A percentile compares a stretch with the other conserved stretches of the same genome.
Evolutionary conservation across 768 basidiomycete species (phyloP).

Genomic region (Suillus luteus): DNA sequence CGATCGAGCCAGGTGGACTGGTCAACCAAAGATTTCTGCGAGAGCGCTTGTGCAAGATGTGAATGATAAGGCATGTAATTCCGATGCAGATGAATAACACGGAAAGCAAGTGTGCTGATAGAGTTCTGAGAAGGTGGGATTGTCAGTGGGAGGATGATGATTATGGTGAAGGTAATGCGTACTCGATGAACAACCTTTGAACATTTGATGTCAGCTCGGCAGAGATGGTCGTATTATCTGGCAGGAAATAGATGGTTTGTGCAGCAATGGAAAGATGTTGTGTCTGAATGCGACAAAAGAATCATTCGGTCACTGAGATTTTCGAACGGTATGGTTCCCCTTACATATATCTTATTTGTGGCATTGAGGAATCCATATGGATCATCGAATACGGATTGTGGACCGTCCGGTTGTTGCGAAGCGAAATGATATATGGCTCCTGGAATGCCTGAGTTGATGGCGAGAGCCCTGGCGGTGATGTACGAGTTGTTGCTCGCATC

Average conservation of each 20-base stretch:
- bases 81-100: constrained; percentile 50
- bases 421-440: constrained; percentile 62
- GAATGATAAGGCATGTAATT: constrained; percentile 46
- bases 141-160: constrained; percentile 2
- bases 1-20: constrained; percentile 61
- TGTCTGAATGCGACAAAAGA: constrained; percentile 39
- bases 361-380: constrained; percentile 53
- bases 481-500: constrained; percentile 42
- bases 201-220: constrained; percentile 43
- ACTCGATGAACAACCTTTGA: constrained; percentile 63
- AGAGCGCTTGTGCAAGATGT: constrained; percentile 47
- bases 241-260: constrained; percentile 59
- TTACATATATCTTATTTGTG: constrained; percentile 43
- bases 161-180: constrained; percentile 25
- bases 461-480: constrained; percentile 50
- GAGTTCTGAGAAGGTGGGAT: constrained; percentile 38
- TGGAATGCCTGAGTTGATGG: constrained; percentile 55
- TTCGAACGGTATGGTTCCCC: constrained; percentile 6
- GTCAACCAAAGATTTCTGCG: constrained; percentile 53
- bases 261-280: constrained; percentile 60
- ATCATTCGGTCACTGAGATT: neutral
- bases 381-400: constrained; percentile 47
- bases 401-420: constrained; percentile 40
- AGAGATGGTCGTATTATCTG: constrained; percentile 37
- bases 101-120: constrained; percentile 56